phyloP scores from a whole-genome alignment of 257 asterid genomes.

The Solanum chmielewskii region DNA sequence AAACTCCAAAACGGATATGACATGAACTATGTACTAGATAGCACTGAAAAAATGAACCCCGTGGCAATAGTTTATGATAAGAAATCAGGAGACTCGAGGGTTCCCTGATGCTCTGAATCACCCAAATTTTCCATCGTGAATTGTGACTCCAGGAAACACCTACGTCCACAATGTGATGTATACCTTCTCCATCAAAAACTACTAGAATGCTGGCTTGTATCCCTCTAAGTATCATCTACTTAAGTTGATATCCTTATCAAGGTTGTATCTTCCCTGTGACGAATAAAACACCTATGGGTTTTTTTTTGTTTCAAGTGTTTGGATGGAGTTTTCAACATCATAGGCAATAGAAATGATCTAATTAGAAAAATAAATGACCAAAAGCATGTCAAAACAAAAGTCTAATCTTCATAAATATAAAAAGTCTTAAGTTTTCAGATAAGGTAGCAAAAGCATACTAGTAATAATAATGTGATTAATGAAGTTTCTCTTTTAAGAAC shows the following conservation, averaged over 20 bases:
- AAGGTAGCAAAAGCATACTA: background rate
- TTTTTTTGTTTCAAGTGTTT: background rate
- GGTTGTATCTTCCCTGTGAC: background rate
- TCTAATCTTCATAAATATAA: background rate
- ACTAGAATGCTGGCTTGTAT: background rate
- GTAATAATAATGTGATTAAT: background rate
- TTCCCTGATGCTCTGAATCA: conserved; percentile 84
- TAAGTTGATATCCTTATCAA: background rate
- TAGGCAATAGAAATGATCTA: background rate
- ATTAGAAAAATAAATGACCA: background rate
- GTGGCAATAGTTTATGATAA: background rate
- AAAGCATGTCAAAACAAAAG: background rate
- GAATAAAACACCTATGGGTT: background rate
- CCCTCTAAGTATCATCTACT: background rate
- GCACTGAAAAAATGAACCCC: background rate
- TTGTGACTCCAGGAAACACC: conserved; percentile 33
- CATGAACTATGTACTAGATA: conserved; percentile 2
- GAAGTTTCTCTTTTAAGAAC: background rate
- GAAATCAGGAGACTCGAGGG: conserved; percentile 52
- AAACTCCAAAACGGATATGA: conserved; percentile 3
- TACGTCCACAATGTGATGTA: conserved; percentile 43
- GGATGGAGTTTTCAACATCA: background rate
- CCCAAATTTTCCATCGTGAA: conserved; percentile 51
- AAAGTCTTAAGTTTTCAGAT: background rate
- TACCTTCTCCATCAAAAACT: conserved; percentile 10